Percentiles rank a stretch among this genome's conserved stretches.
Conservation (phyloP, 2,329 filamentous ascomycete species). For the Blumeria hordei region DNA sequence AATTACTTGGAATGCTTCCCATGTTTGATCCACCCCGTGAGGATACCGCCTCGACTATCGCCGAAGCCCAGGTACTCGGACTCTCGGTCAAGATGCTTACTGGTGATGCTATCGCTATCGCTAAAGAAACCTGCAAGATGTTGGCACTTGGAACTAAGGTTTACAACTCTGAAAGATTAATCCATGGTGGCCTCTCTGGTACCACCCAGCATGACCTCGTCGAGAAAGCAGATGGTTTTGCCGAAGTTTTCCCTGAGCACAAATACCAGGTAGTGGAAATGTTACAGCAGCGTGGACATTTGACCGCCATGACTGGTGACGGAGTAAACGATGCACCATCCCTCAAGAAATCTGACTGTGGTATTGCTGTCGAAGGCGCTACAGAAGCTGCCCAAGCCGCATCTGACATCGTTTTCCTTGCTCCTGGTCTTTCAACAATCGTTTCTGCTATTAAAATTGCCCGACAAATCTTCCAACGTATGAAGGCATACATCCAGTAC, state of each 20-base stretch:
- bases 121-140: slow-evolving; percentile 67
- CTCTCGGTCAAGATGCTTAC: slow-evolving; percentile 64
- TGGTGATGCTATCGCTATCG: slow-evolving; percentile 57
- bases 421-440: slow-evolving; percentile 72
- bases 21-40: slow-evolving; percentile 64
- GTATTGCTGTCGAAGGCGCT: slow-evolving; percentile 81
- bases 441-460: slow-evolving; percentile 85
- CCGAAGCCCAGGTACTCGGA: slow-evolving; percentile 52
- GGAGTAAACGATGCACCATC: slow-evolving; percentile 88
- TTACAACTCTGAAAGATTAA: slow-evolving; percentile 57
- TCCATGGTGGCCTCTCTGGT: slow-evolving; percentile 50
- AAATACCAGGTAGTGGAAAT: slow-evolving; percentile 92
- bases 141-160: slow-evolving; percentile 57
- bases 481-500: slow-evolving; percentile 92
- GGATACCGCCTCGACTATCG: slow-evolving; percentile 55
- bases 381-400: slow-evolving; percentile 79
- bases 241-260: slow-evolving; percentile 85
- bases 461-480: slow-evolving; percentile 87
- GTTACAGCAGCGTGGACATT: slow-evolving; percentile 76
- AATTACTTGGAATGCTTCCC: slow-evolving; percentile 51
- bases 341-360: slow-evolving; percentile 81
- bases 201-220: slow-evolving; percentile 54
- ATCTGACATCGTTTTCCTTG: slow-evolving; percentile 84
- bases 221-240: slow-evolving; percentile 80
- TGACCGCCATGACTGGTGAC: slow-evolving; percentile 90